Evolutionary conservation across 208 protist genomes (phyloP).

Genomic region (Kentomonas sorsogonicus): DNA sequence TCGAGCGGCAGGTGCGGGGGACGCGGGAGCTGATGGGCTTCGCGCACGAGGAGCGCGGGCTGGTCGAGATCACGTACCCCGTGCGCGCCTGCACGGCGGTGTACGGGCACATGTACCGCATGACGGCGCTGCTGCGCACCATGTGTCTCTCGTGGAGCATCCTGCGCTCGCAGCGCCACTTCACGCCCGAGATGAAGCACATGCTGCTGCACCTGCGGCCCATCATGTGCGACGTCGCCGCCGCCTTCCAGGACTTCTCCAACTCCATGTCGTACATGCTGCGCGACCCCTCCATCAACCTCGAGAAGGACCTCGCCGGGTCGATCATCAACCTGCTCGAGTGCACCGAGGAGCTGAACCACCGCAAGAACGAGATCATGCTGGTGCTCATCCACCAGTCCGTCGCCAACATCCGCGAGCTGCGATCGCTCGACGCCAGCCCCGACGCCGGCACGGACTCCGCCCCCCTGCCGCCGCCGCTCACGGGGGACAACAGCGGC

Average conservation of each 20-base stretch:
- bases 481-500: too few relatives aligned
- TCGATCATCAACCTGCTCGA: slow-evolving; percentile 62
- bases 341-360: slow-evolving; percentile 45
- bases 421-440: too few relatives aligned
- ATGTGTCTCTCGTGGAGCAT: slow-evolving; percentile 81
- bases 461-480: too few relatives aligned
- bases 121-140: slow-evolving; percentile 66
- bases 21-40: slow-evolving; percentile 73
- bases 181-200: slow-evolving; percentile 38
- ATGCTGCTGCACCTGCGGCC: slow-evolving; percentile 62
- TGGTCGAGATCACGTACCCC: slow-evolving; percentile 69
- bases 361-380: slow-evolving; percentile 81
- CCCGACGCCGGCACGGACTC: too few relatives aligned
- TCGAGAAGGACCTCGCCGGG: slow-evolving; percentile 67
- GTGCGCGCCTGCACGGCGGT: slow-evolving; percentile 51
- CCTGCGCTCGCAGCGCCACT: slow-evolving; percentile 55
- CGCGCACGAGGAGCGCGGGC: slow-evolving; percentile 55
- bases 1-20: slow-evolving; percentile 38
- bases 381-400: slow-evolving; percentile 61
- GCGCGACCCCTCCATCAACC: slow-evolving; percentile 40
- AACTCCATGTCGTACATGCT: slow-evolving; percentile 64
- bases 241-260: slow-evolving; percentile 55
- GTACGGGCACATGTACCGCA: slow-evolving; percentile 63
- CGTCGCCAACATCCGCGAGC: too few relatives aligned
- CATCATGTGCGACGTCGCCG: slow-evolving; percentile 43